Evolutionary conservation across 257 asterid species (phyloP), one percentile per base, ranked within the genome.

Genomic region (Euphrasia confusa): DNA sequence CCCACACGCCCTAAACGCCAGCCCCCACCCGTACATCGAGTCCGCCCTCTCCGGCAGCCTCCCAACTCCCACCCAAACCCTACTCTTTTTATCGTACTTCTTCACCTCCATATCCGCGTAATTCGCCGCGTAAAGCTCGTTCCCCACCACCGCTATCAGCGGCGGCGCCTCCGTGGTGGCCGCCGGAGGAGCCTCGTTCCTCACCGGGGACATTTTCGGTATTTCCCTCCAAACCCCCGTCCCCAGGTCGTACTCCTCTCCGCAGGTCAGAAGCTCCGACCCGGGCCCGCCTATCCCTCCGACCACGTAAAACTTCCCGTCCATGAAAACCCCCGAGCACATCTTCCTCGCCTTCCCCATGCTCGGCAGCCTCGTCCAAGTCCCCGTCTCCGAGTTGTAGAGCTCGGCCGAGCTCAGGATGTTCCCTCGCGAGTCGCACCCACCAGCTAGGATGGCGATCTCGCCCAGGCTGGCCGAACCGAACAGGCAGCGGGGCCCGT

Each of bases 391-490:
- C 1, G 96, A 82, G 63, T 84, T 74, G 37, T 85, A 88, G 14
- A 86, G 35, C 81, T 88, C 95, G 0, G 91, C 94, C 0, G 88
- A 88, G 70, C 67, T 65, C 14, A 91, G 87, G 33, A 83, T 70
- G 7, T 54, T 71, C 0, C 89, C 96, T 10, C 6, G 27, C 7
- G 88, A 72, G 63, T 84, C 94, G 27, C 97, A 87, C 1, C 99
- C 99, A 0, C 99, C 99, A 0, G 99, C 99, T 39, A 93, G 53
- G 44, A 93, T 87, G 0, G 99, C 97, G 4, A 84, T 82, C 58
- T 80, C 94, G 11, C 90, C 96, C 0, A 73, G 80, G 78, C 95
- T 93, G 4, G 99, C 97, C 0, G 99, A 93, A 40, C 97, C 97
- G 13, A 84, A 84, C 72, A 84, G 54, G 30, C 88, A 84, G 2